Evolutionary conservation across 1,284 basidiomycete species (phyloP).

Genomic region (Heterobasidion occidentale): DNA sequence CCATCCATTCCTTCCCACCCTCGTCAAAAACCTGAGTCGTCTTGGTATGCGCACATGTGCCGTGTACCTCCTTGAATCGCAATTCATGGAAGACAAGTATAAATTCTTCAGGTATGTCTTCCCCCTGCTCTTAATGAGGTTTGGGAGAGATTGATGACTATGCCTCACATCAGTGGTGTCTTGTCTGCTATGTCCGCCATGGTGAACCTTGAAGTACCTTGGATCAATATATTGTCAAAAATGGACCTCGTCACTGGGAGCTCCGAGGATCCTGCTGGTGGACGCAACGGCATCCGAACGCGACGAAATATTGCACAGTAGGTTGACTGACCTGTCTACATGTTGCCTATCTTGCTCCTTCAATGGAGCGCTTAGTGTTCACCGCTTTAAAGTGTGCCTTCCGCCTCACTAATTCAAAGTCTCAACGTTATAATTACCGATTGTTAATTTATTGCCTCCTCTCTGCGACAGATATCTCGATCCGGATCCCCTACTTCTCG

Average conservation of each 20-base stretch:
- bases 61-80: conserved; percentile 92
- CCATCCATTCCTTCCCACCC: conserved; percentile 89
- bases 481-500: conserved; percentile 90
- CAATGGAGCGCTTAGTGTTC: not conserved
- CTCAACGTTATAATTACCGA: no score
- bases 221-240: conserved; percentile 98
- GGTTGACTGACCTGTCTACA: conserved; percentile 29
- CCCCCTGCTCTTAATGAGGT: no score
- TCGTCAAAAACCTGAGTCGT: conserved; percentile 67
- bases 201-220: conserved; percentile 95
- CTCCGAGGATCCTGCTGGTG: conserved; percentile 52
- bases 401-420: no score
- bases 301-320: conserved; percentile 77
- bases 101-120: conserved; percentile 84
- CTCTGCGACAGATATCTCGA: conserved; percentile 72
- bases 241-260: conserved; percentile 89
- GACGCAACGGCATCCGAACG: conserved; percentile 65
- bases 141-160: no score
- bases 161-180: conserved; percentile 63
- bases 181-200: conserved; percentile 98
- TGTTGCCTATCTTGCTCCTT: not conserved
- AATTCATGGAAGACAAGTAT: conserved; percentile 98
- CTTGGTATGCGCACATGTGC: conserved; percentile 77
- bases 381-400: not conserved
- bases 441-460: no score